These are phyloP conservation scores for Linnemannia elongata DNA, from an alignment of 192 early-diverging fungal species.

Conservation along the genomic window DNA sequence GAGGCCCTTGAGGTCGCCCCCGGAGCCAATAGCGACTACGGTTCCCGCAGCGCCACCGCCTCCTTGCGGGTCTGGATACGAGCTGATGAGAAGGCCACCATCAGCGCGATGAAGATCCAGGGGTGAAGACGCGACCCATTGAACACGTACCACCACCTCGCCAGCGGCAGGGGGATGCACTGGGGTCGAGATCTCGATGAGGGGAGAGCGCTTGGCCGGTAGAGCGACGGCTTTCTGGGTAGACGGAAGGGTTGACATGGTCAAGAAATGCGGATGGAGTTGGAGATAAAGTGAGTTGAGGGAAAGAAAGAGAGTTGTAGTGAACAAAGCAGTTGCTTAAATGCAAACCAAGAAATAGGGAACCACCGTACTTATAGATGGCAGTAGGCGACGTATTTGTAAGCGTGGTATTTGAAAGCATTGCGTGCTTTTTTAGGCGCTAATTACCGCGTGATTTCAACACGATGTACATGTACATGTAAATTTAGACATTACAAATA, in stretches of 20 bases:
- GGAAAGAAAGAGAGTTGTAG: too few relatives aligned
- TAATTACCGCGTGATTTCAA: too few relatives aligned
- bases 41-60: constrained; percentile 22
- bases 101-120: constrained; percentile 28
- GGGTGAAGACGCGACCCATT: constrained; percentile 19
- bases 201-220: constrained; percentile 25
- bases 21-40: constrained; percentile 14
- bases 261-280: background rate
- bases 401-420: background rate
- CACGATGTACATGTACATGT: too few relatives aligned
- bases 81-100: constrained; percentile 14
- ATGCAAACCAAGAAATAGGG: background rate
- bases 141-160: constrained; percentile 21
- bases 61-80: constrained; percentile 17
- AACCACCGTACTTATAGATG: background rate
- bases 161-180: constrained; percentile 19
- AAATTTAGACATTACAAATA: too few relatives aligned
- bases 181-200: constrained; percentile 20
- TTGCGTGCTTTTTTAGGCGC: too few relatives aligned
- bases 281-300: background rate
- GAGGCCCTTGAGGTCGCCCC: constrained; percentile 25
- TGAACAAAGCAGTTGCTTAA: background rate
- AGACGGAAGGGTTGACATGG: constrained; percentile 21
- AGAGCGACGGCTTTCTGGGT: constrained; percentile 23
- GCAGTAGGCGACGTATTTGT: background rate